phyloP scores from a whole-genome alignment of 768 basidiomycete genomes.

The Serpula lacrymans region DNA sequence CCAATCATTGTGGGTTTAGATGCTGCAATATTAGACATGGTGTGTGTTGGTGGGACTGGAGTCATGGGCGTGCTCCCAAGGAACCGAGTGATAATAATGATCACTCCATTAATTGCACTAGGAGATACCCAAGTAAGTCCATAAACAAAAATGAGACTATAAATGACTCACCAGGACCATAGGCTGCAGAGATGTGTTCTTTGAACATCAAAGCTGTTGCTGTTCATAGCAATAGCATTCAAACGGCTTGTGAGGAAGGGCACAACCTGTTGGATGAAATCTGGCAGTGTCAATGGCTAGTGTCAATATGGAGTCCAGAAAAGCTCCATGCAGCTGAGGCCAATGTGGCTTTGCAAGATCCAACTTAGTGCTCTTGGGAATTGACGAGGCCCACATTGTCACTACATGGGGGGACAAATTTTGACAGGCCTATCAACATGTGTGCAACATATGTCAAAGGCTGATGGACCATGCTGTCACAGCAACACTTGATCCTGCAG shows the following conservation, averaged over 20 bases:
- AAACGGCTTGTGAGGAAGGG: conserved; percentile 1
- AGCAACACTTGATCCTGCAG: conserved; percentile 21
- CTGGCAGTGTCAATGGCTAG: not conserved
- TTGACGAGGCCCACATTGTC: conserved; percentile 28
- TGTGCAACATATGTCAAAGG: conserved; percentile 15
- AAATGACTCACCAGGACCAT: not conserved
- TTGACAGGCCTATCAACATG: conserved; percentile 20
- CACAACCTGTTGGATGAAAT: conserved; percentile 1
- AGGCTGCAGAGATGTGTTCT: conserved; percentile 1
- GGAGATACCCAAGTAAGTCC: conserved; percentile 2
- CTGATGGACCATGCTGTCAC: conserved; percentile 16
- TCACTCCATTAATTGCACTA: conserved; percentile 3
- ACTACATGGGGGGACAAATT: conserved; percentile 21
- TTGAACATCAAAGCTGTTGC: conserved; percentile 18
- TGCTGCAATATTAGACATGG: no score
- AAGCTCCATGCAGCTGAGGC: no score
- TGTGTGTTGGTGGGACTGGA: no score
- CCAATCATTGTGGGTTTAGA: no score
- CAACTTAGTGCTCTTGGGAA: conserved; percentile 18
- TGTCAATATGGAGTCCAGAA: conserved; percentile 15
- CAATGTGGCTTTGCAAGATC: conserved; percentile 11
- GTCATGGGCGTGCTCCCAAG: no score
- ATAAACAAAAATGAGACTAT: not conserved
- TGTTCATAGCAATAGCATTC: conserved; percentile 19
- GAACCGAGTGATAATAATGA: conserved; percentile 1